Percentiles rank a stretch among this genome's conserved stretches.
Conservation (phyloP, 2,329 filamentous ascomycete species). For the Trichoderma atroviride region DNA sequence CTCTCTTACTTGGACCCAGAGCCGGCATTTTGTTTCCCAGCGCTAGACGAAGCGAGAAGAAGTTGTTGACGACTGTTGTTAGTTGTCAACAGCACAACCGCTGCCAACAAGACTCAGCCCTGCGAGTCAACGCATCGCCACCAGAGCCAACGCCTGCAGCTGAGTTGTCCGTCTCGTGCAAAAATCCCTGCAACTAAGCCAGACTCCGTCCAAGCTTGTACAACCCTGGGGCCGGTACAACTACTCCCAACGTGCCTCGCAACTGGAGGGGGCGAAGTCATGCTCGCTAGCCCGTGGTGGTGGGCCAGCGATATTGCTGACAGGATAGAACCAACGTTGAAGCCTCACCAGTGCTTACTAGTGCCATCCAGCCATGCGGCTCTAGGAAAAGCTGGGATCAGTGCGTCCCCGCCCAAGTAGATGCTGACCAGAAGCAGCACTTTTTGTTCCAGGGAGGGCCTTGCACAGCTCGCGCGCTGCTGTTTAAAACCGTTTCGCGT, state of each 20-base stretch:
- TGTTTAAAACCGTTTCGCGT: neutral
- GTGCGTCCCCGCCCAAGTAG: constrained; percentile 12
- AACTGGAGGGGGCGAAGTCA: constrained; percentile 13
- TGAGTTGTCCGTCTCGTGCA: neutral
- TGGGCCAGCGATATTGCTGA: constrained; percentile 15
- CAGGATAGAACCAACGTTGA: constrained; percentile 1
- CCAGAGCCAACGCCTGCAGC: too few relatives aligned
- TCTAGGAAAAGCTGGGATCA: constrained; percentile 19
- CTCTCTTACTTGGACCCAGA: neutral
- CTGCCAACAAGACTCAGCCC: neutral
- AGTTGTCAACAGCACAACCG: too few relatives aligned
- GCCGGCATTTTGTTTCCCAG: neutral
- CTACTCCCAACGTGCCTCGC: neutral
- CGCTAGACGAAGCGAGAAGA: neutral
- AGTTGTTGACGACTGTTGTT: neutral
- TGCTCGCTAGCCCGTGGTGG: constrained; percentile 13
- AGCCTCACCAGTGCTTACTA: constrained; percentile 24
- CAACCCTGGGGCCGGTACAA: neutral
- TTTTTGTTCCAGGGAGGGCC: neutral
- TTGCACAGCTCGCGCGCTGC: neutral
- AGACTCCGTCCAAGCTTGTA: neutral
- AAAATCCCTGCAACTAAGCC: neutral
- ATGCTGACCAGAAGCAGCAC: constrained; percentile 4
- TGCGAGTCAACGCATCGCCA: neutral
- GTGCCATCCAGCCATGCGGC: constrained; percentile 9